Evolutionary conservation across 257 asterid genomes (phyloP).

Genomic region (Primulina tabacum): DNA sequence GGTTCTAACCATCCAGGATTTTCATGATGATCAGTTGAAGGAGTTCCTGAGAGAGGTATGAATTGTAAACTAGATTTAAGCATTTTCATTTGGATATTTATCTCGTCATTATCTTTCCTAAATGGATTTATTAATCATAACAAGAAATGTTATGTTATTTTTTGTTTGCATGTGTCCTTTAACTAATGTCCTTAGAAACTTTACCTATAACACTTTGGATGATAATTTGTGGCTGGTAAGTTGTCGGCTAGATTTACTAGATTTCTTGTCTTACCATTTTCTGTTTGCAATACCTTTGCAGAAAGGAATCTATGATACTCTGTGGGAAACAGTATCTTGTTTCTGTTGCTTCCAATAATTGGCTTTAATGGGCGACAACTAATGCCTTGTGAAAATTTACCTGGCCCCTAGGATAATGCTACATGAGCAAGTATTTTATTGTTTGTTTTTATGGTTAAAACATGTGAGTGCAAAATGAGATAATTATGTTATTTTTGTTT

Average conservation of each 20-base stretch:
- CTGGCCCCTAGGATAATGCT: neutral
- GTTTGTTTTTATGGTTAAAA: too few species aligned
- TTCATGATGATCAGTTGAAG: constrained; percentile 85
- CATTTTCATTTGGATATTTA: neutral
- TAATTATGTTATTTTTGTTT: too few species aligned
- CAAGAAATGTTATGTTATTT: too few species aligned
- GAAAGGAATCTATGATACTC: neutral
- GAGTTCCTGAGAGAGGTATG: constrained; percentile 94
- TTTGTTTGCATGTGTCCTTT: too few species aligned
- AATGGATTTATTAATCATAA: too few species aligned
- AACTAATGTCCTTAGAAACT: too few species aligned
- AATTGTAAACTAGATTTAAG: neutral
- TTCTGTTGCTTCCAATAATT: neutral
- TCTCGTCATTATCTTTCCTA: too few species aligned
- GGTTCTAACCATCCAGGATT: constrained; percentile 77
- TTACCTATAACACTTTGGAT: too few species aligned
- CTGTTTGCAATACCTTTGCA: neutral
- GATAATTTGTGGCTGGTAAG: too few species aligned
- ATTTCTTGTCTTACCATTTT: neutral
- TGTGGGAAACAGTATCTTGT: neutral
- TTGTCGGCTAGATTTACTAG: too few species aligned
- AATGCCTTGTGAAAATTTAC: neutral
- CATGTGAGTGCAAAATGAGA: too few species aligned
- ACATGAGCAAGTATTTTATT: neutral
- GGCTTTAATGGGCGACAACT: neutral